phyloP scores from a whole-genome alignment of 2,329 filamentous ascomycete species.

The Chalaropsis ovoidea region DNA sequence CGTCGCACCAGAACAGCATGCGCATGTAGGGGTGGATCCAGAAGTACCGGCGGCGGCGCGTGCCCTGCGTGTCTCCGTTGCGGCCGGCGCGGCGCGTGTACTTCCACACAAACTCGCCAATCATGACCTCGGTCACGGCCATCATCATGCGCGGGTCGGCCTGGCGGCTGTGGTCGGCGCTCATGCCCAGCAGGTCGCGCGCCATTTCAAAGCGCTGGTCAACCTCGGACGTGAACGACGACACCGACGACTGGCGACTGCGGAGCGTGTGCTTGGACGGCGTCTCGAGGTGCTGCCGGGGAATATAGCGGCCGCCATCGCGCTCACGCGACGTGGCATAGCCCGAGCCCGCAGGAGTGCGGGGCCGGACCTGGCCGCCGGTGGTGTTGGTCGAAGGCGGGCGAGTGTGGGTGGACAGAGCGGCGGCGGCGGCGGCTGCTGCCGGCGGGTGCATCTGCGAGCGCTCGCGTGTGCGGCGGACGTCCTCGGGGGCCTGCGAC shows the following conservation, averaged over 20 bases:
- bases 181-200: constrained; percentile 46
- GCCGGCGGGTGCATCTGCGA: neutral
- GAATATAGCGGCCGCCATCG: constrained; percentile 11
- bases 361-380: constrained; percentile 42
- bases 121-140: constrained; percentile 98
- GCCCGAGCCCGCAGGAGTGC: constrained; percentile 48
- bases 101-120: constrained; percentile 97
- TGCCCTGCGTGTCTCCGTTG: constrained; percentile 67
- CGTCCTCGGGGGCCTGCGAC: constrained; percentile 15
- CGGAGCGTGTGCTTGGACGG: constrained; percentile 28
- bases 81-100: constrained; percentile 94
- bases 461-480: constrained; percentile 18
- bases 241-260: constrained; percentile 71
- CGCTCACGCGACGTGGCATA: constrained; percentile 36
- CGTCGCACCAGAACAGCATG: constrained; percentile 92
- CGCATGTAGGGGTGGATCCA: constrained; percentile 98
- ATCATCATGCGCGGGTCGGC: constrained; percentile 98
- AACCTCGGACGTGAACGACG: constrained; percentile 89
- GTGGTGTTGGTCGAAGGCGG: constrained; percentile 40
- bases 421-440: constrained; percentile 1
- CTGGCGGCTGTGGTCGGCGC: constrained; percentile 36
- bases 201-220: constrained; percentile 78
- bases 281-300: constrained; percentile 18
- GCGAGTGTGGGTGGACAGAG: constrained; percentile 43
- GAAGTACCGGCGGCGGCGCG: constrained; percentile 89